These are phyloP conservation scores for Penicillium sumatraense DNA, from an alignment of 2,329 filamentous ascomycete genomes.

Conservation along the genomic window DNA sequence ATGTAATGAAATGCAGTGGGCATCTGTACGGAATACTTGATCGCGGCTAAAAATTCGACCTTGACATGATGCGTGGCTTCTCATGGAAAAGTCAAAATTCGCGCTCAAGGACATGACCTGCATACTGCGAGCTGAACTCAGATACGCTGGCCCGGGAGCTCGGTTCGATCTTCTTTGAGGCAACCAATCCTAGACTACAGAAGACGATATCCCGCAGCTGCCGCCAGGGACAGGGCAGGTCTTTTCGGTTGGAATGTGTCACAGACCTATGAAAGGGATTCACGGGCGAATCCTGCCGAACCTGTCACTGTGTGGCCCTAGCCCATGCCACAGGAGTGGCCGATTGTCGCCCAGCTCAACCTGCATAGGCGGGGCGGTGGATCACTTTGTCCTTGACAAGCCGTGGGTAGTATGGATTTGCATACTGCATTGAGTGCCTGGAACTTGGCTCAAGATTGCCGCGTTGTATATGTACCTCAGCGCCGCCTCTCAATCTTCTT, in stretches of 20 bases:
- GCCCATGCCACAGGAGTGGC: conserved; percentile 26
- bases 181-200: conserved; percentile 10
- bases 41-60: background rate
- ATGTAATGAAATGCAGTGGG: conserved; percentile 7
- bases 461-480: conserved; percentile 26
- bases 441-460: conserved; percentile 13
- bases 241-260: conserved; percentile 26
- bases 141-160: background rate
- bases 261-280: conserved; percentile 24
- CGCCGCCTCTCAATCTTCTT: conserved; percentile 10
- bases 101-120: background rate
- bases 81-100: background rate
- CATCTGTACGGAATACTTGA: background rate
- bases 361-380: conserved; percentile 29
- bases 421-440: conserved; percentile 26
- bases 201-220: conserved; percentile 12
- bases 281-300: conserved; percentile 15
- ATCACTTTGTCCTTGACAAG: conserved; percentile 24
- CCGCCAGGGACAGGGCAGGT: conserved; percentile 19
- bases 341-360: conserved; percentile 26
- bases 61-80: conserved; percentile 9
- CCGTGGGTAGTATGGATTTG: conserved; percentile 28
- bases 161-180: background rate
- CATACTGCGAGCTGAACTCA: conserved; percentile 10
- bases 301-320: conserved; percentile 22